These are phyloP conservation scores for Microbotryum silenes-acaulis DNA, from an alignment of 1,284 basidiomycete genomes.

Conservation along the genomic window DNA sequence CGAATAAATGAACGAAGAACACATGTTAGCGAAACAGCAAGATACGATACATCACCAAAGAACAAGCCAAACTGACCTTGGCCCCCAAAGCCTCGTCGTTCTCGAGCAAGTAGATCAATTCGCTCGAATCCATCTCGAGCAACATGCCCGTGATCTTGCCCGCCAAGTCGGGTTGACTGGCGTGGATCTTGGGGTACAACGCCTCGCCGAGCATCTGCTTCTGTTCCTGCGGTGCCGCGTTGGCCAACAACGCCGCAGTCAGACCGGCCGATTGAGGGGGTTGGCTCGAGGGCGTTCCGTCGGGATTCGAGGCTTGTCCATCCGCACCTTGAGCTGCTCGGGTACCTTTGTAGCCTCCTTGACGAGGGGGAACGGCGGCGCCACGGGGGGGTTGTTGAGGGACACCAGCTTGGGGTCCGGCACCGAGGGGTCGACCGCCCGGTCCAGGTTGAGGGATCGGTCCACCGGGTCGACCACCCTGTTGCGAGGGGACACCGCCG, in stretches of 20 bases:
- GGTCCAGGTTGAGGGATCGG: conserved; percentile 35
- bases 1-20: not conserved
- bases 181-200: conserved; percentile 45
- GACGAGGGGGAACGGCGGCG: conserved; percentile 34
- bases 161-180: conserved; percentile 66
- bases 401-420: conserved; percentile 26
- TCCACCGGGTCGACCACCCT: conserved; percentile 33
- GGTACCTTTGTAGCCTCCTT: conserved; percentile 44
- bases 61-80: conserved; percentile 74
- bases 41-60: too few relatives aligned
- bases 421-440: conserved; percentile 18
- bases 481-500: conserved; percentile 52
- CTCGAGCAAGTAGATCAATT: conserved; percentile 78
- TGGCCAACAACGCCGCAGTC: conserved; percentile 55
- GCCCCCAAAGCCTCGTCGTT: conserved; percentile 65
- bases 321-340: too few relatives aligned
- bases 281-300: conserved; percentile 27
- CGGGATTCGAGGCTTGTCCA: conserved; percentile 45
- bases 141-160: conserved; percentile 98
- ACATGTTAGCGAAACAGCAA: not conserved
- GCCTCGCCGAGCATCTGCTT: conserved; percentile 93
- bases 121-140: conserved; percentile 91
- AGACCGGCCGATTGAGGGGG: conserved; percentile 36
- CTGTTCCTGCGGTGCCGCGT: conserved; percentile 74
- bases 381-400: conserved; percentile 27